Conservation (phyloP, 2,329 filamentous ascomycete species). For the Beauveria pseudobassiana region DNA sequence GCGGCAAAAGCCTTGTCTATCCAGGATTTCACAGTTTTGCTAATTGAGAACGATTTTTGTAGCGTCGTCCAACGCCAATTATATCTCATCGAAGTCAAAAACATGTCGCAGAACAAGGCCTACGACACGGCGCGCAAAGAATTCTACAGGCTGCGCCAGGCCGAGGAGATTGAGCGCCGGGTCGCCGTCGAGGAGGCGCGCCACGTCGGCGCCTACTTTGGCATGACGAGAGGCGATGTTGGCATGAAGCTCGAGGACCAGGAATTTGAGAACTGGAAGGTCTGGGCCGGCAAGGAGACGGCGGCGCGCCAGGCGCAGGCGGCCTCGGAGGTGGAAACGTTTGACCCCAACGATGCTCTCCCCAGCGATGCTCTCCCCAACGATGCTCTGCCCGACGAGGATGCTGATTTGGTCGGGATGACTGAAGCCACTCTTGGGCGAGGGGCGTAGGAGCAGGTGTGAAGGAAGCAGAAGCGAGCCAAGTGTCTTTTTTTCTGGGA, state of each 20-base stretch:
- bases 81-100: conserved; percentile 66
- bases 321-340: conserved; percentile 35
- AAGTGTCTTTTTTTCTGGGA: not conserved
- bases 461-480: not conserved
- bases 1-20: not conserved
- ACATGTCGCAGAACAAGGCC: conserved; percentile 56
- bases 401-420: conserved; percentile 16
- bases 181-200: conserved; percentile 83
- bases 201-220: conserved; percentile 82
- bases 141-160: conserved; percentile 78
- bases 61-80: conserved; percentile 91
- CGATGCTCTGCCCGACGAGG: conserved; percentile 17
- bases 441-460: not conserved
- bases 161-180: conserved; percentile 73
- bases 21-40: not conserved
- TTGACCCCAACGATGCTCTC: conserved; percentile 33
- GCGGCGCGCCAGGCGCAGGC: conserved; percentile 32
- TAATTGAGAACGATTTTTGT: conserved; percentile 2
- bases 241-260: conserved; percentile 76
- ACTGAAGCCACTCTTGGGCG: conserved; percentile 11
- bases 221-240: conserved; percentile 65
- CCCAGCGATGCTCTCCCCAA: conserved; percentile 13
- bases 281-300: conserved; percentile 56
- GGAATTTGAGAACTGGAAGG: conserved; percentile 77
- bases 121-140: conserved; percentile 86